Base-by-base conservation (phyloP, 2,329 filamentous ascomycete species). In the Fusarium xylarioides region DNA sequence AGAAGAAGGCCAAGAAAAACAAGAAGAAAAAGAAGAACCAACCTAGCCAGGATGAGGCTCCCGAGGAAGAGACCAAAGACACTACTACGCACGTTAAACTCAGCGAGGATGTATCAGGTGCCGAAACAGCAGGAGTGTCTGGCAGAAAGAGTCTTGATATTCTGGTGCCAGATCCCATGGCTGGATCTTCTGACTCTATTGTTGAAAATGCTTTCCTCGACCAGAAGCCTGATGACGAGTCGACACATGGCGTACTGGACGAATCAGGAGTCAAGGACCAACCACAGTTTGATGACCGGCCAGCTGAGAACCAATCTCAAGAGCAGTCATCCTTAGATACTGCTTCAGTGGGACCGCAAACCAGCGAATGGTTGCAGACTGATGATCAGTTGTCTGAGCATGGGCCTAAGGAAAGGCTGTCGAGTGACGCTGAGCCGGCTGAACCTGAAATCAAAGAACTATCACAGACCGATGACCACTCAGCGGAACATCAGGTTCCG, bases 1-100 rank as follows among this genome's bases (percentile, higher is more conserved):
- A 74, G 35, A 82, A 81, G 71, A 80, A 81, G 67, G 69, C 47
- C 40, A 81, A 81, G 70, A 82, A 80, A 61, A 81, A 79, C 58
- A 81, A 81, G 70, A 80, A 82, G 69, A 82, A 70, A 55, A 77
- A 71, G 68, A 73, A 71, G 66, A 49, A 46, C 16, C 68, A 74
- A 49, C 47, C 59, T 30, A 56, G 21, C 15, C 61, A 62, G n/a
- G 63, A 68, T 19, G 73, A 72, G 26, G 23, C 52, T 15, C 26
- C 19, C 11, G 42, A 62, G n/a, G 46, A 66, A 10, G 71, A 63
- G 23, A 18, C 30, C 18, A 67, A 57, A 10, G 49, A 74, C n/a
- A 38, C 47, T 19, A 49, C 30, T n/a, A 40, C 40, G 28, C 38
- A 61, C 34, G 37, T 53, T 15, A 47, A 75, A n/a, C 30, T 26